Percentiles rank a stretch among this genome's conserved stretches.
phyloP scores from a whole-genome alignment of 78 protist genomes.

The Polysphondylium violaceum region DNA sequence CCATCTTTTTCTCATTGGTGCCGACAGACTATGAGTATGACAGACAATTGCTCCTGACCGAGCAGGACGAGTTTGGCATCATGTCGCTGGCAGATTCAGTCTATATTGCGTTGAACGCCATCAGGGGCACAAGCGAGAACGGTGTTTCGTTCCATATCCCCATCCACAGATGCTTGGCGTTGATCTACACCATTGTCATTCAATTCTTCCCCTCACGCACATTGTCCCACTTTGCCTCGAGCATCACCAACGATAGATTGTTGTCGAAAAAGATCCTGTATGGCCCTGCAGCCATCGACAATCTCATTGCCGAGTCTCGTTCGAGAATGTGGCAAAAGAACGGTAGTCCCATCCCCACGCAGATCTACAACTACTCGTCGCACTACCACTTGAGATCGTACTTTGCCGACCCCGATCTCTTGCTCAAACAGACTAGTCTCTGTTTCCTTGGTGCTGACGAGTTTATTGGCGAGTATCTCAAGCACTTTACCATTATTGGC shows the following conservation, averaged over 20 bases:
- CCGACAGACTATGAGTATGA: neutral
- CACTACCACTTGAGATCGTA: neutral
- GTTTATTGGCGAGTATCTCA: conserved; percentile 9
- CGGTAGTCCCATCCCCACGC: conserved; percentile 4
- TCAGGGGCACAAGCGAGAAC: neutral
- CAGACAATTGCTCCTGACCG: neutral
- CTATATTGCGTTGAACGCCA: neutral
- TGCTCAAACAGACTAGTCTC: conserved; percentile 15
- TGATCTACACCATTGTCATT: neutral
- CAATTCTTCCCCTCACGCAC: neutral
- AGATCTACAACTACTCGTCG: conserved; percentile 13
- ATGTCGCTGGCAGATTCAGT: neutral
- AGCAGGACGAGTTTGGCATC: too few relatives aligned
- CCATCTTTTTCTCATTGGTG: neutral
- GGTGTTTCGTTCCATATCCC: conserved; percentile 36
- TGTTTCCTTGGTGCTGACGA: neutral
- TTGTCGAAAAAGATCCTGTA: neutral
- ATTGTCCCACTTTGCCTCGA: too few relatives aligned
- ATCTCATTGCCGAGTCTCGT: conserved; percentile 21
- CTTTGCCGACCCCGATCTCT: conserved; percentile 7
- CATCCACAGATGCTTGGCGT: neutral
- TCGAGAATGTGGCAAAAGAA: conserved; percentile 36
- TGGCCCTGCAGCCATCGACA: conserved; percentile 31
- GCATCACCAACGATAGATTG: neutral
- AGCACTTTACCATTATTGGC: neutral